Evolutionary conservation across 805 yeast genomes (phyloP).

Genomic region (Kuraishia cidri): DNA sequence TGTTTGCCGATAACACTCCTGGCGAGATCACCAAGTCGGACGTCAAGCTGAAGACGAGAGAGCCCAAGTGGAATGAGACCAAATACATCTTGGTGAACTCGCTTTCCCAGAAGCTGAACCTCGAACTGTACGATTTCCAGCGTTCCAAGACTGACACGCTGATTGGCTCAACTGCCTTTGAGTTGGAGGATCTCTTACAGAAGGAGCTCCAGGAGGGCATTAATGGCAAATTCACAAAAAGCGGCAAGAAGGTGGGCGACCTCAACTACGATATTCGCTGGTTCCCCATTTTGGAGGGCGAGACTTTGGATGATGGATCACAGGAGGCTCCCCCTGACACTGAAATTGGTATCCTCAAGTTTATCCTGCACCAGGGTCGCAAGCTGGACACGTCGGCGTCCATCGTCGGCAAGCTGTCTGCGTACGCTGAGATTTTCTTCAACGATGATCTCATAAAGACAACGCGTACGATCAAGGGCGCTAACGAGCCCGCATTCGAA

Average conservation of each 20-base stretch:
- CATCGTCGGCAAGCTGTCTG: constrained; percentile 43
- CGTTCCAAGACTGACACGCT: constrained; percentile 47
- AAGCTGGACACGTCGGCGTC: constrained; percentile 46
- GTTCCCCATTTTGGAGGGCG: constrained; percentile 37
- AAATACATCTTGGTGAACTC: constrained; percentile 48
- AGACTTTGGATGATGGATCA: constrained; percentile 37
- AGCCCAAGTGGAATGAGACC: constrained; percentile 63
- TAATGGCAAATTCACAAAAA: constrained; percentile 32
- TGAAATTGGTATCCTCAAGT: constrained; percentile 68
- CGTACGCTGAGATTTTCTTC: constrained; percentile 60
- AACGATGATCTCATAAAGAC: constrained; percentile 46
- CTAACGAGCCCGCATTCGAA: constrained; percentile 70
- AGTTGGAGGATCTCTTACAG: constrained; percentile 53
- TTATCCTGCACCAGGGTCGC: constrained; percentile 51
- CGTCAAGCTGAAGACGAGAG: constrained; percentile 43
- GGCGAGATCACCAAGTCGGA: constrained; percentile 31
- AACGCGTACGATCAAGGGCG: constrained; percentile 54
- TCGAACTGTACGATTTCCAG: constrained; percentile 47
- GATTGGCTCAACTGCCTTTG: constrained; percentile 41
- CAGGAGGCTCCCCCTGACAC: constrained; percentile 41
- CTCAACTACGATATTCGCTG: constrained; percentile 48
- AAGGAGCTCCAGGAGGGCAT: constrained; percentile 32
- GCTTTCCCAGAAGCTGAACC: constrained; percentile 45
- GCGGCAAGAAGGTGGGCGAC: constrained; percentile 50
- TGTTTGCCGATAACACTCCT: constrained; percentile 34